Conservation (phyloP, 2,329 filamentous ascomycete species). For the Exophiala mesophila region DNA sequence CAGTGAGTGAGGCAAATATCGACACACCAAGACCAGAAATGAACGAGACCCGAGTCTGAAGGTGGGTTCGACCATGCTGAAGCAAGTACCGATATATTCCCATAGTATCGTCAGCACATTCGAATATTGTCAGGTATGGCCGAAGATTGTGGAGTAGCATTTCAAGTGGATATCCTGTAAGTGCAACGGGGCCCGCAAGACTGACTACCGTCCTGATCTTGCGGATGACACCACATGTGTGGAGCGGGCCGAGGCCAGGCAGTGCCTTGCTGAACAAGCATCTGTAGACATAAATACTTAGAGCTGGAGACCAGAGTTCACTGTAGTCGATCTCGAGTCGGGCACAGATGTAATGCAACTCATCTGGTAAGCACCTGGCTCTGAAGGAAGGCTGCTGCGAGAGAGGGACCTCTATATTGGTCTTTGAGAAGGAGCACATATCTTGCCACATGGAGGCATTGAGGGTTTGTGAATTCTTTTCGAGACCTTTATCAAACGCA, state of each 20-base stretch:
- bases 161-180: slow-evolving; percentile 76
- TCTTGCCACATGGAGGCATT: slow-evolving; percentile 46
- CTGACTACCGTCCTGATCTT: slow-evolving; percentile 79
- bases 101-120: slow-evolving; percentile 86
- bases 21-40: slow-evolving; percentile 75
- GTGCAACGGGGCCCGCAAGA: slow-evolving; percentile 67
- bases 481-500: slow-evolving; percentile 63
- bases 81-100: slow-evolving; percentile 84
- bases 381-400: slow-evolving; percentile 86
- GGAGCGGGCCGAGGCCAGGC: slow-evolving; percentile 75
- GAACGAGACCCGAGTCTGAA: slow-evolving; percentile 66
- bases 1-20: slow-evolving; percentile 69
- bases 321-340: slow-evolving; percentile 61
- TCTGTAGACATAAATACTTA: slow-evolving; percentile 70
- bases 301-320: slow-evolving; percentile 68
- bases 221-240: slow-evolving; percentile 79
- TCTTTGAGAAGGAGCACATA: slow-evolving; percentile 66
- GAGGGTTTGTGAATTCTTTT: slow-evolving; percentile 45
- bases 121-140: slow-evolving; percentile 71
- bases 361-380: slow-evolving; percentile 67
- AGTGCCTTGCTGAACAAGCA: slow-evolving; percentile 76
- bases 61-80: slow-evolving; percentile 58
- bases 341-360: slow-evolving; percentile 73
- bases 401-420: slow-evolving; percentile 60
- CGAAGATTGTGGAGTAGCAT: slow-evolving; percentile 80